Conservation (phyloP, 208 protist genomes). For the Trypanosoma caninum region DNA sequence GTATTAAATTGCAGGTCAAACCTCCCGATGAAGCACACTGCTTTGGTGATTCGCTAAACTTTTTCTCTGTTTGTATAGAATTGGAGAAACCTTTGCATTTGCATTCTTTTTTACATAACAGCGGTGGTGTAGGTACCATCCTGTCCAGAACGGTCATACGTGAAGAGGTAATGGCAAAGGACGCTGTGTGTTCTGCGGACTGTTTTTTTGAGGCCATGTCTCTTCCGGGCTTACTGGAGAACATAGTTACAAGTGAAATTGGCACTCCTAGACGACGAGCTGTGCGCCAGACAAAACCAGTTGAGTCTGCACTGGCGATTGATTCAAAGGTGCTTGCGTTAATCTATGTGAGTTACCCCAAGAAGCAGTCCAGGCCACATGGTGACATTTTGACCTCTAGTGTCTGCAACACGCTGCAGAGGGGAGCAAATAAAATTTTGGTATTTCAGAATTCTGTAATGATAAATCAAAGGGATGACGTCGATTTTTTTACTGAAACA, state of each 20-base stretch:
- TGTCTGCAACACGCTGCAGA: not conserved
- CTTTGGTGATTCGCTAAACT: conserved; percentile 59
- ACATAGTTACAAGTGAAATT: no score
- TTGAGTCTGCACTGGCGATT: not conserved
- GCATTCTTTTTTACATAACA: not conserved
- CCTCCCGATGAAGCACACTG: conserved; percentile 52
- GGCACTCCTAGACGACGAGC: no score
- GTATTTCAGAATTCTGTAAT: no score
- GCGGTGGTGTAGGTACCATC: no score
- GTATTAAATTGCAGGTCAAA: conserved; percentile 39
- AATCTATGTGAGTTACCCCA: conserved; percentile 5
- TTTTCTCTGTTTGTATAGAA: conserved; percentile 53
- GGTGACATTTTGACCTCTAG: not conserved
- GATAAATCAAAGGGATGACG: no score
- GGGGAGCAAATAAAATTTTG: not conserved
- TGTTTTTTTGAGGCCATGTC: no score
- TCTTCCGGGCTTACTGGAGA: no score
- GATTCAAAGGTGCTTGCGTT: not conserved
- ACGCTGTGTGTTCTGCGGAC: no score
- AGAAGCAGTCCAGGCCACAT: not conserved
- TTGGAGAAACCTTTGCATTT: conserved; percentile 30
- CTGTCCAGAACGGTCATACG: no score
- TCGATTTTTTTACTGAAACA: not conserved
- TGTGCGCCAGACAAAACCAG: no score
- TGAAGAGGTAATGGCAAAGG: no score